Base-by-base conservation (phyloP, 176 grass and related monocot genomes). In the Luzula sylvatica region DNA sequence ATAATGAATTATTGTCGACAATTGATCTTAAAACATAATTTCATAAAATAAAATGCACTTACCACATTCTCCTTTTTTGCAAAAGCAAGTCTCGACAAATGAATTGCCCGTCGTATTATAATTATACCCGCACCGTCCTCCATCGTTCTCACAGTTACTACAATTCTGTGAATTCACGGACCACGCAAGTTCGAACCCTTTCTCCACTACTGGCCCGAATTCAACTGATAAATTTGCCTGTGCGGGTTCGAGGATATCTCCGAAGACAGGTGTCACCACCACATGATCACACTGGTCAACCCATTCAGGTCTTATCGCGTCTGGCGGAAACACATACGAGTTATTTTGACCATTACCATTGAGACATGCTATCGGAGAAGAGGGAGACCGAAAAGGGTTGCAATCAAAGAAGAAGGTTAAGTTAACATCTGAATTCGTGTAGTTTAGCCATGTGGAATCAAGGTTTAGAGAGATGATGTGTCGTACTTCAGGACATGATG, bases 111-210 rank as follows among this genome's bases (percentile, higher is more conserved):
- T 61, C 0, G 19, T 23, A n/a, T n/a, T n/a, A n/a, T n/a, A n/a
- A 25, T 45, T 45, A 42, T 61, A 61, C 38, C 14, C 39, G 57
- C 57, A 61, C 38, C 45, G 14, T 13, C 57, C 57, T 25, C 22
- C 39, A 3, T 4, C 4, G 9, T 45, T 4, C 57, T 61, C 57
- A 15, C 57, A 61, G 14, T 5, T 7, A 7, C 4, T 0, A 8
- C 57, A 61, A 23, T 16, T 15, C 0, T 26, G 38, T 13, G 38
- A 60, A 15, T 13, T 2, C 13, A 11, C 2, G 12, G 1, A 5
- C 57, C 57, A 61, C 35, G 23, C 21, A 3, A 61, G 57, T 23
- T 45, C 39, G 23, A 61, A 61, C 20, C 57, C 57, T 21, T 46
- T 4, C 17, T 1, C 3, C 39, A 61, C 4, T 15, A 61, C 7